A percentile compares a stretch with the other conserved stretches of the same genome.
These are phyloP conservation scores for Salmacisia buchloeana DNA, from an alignment of 1,284 basidiomycete species.

Conservation along the genomic window DNA sequence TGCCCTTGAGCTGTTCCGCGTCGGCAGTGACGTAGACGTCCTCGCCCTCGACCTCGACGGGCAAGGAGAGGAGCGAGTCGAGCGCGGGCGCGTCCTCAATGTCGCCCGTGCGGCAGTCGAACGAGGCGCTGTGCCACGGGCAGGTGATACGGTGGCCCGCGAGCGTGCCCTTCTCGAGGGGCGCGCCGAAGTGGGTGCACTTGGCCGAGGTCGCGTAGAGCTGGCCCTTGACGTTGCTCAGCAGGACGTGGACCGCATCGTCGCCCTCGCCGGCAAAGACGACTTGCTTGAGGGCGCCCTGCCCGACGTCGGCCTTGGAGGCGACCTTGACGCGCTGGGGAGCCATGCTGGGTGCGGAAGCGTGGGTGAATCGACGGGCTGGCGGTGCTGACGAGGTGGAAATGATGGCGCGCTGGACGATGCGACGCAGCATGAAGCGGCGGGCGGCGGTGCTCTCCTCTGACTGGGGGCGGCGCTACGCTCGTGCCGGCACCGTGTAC, in stretches of 20 bases:
- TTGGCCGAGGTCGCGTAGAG: constrained; percentile 69
- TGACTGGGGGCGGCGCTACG: too few species aligned
- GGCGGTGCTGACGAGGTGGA: too few species aligned
- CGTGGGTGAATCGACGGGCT: too few species aligned
- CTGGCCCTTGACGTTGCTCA: constrained; percentile 68
- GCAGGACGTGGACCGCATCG: constrained; percentile 57
- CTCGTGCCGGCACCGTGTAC: too few species aligned
- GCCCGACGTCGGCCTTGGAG: constrained; percentile 8
- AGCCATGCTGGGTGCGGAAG: constrained; percentile 6
- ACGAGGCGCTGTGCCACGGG: constrained; percentile 91
- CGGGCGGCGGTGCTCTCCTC: too few species aligned
- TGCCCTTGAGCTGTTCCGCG: constrained; percentile 59
- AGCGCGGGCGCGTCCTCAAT: constrained; percentile 84
- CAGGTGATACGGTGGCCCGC: constrained; percentile 71
- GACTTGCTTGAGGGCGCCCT: constrained; percentile 66
- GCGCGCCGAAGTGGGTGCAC: constrained; percentile 82
- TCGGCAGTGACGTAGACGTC: constrained; percentile 78
- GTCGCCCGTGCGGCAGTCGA: constrained; percentile 62
- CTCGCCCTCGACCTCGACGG: constrained; percentile 61
- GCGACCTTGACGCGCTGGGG: constrained; percentile 19
- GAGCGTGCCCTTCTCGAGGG: constrained; percentile 74
- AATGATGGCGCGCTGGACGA: too few species aligned
- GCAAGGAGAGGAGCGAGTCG: constrained; percentile 75
- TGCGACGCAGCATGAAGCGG: too few species aligned
- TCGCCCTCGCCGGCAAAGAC: constrained; percentile 69